Evolutionary conservation across 768 basidiomycete species (phyloP), one percentile per base, ranked within the genome.

Genomic region (Ramaria rubella): DNA sequence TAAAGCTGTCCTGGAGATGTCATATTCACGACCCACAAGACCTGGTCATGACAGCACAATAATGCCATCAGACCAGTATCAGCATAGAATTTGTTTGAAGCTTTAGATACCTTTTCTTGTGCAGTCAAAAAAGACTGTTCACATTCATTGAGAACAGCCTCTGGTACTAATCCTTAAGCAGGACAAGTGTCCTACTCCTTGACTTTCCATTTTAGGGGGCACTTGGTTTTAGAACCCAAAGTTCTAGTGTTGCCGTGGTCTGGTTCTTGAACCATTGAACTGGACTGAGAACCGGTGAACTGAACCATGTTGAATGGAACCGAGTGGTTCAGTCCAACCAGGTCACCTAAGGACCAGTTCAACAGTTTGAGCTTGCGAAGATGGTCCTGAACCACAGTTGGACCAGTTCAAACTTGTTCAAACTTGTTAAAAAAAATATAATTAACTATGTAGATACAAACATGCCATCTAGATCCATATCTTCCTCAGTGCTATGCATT

Each of bases 1-100:
- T 4, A 76, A 60, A 19, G 67, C 56, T 75, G 68, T 4, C 74
- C 70, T 11, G 72, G 65, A 1, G 71, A 64, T 55, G 72, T 68
- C 15, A 78, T 73, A 49, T 78, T 75, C 19, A 69, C 69, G 1
- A 74, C 55, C 26, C 71, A 70, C 0, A 76, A 50, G 0, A 61
- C 60, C 15, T 15, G 15, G 52, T 64, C 63, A 38, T 64, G 64
- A 5, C 44, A 31, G n/a, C 64, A 64, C 23, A 62, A 23, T 15
- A 63, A 27, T 11, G 60, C 60, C 60, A 64, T 59, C 0, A 64
- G 29, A 6, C 63, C 64, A 5, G 58, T 64, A 43, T 62, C 58
- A 1, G 52, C 54, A 57, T 62, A 65, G 26, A 59, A 62, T 3
- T 45, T 21, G 15, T 15, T 8, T 21, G 19, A 45, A 19, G 43